These are phyloP conservation scores for Picea glauca DNA, from an alignment of 75 land plant genomes.

Conservation along the genomic window DNA sequence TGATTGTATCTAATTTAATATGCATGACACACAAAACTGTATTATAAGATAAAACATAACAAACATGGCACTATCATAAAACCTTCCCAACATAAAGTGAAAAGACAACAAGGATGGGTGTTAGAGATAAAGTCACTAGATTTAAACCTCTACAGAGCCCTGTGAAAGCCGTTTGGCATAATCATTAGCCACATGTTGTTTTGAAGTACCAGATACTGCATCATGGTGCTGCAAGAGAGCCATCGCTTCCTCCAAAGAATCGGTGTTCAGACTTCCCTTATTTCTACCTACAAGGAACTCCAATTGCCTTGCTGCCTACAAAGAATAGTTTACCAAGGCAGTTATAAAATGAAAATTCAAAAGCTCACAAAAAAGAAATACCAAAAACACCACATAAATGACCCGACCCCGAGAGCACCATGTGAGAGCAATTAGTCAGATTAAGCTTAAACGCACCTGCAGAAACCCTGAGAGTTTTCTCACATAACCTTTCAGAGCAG, in stretches of 20 bases:
- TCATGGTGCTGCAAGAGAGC: slow-evolving; percentile 87
- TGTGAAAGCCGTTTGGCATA: slow-evolving; percentile 65
- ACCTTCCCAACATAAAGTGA: slow-evolving; percentile 20
- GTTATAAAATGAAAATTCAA: background rate
- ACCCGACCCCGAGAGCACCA: background rate
- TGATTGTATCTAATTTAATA: no score
- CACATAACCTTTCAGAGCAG: slow-evolving; percentile 52
- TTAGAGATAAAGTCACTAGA: background rate
- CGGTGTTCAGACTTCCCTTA: slow-evolving; percentile 44
- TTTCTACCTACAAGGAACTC: slow-evolving; percentile 59
- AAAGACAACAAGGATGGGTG: no score
- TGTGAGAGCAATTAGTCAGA: background rate
- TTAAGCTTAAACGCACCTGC: slow-evolving; percentile 17
- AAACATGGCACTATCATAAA: slow-evolving; percentile 26
- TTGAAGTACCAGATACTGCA: slow-evolving; percentile 79
- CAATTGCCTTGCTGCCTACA: slow-evolving; percentile 85
- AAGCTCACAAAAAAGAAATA: background rate
- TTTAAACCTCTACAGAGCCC: slow-evolving; percentile 52
- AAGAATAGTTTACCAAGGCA: background rate
- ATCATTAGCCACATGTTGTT: slow-evolving; percentile 82
- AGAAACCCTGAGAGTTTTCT: slow-evolving; percentile 43
- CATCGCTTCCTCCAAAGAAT: slow-evolving; percentile 69
- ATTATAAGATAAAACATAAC: no score
- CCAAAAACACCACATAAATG: background rate
- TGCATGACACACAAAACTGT: no score